These are phyloP conservation scores for Pseudogymnoascus pannorum DNA, from an alignment of 2,329 filamentous ascomycete species.

Conservation along the genomic window DNA sequence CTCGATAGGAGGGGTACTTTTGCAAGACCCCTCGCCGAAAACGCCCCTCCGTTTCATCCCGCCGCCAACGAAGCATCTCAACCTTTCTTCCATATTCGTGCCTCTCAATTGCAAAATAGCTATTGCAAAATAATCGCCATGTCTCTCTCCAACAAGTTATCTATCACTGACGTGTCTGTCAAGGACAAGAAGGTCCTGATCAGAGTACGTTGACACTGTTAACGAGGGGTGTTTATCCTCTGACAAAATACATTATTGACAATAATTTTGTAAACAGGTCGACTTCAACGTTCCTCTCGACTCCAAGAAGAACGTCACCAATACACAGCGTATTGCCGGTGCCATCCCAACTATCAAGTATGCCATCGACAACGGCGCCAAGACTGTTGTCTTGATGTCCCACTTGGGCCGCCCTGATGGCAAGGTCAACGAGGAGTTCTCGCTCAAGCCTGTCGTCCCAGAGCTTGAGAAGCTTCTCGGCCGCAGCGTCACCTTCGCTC, in stretches of 20 bases:
- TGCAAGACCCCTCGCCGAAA: slow-evolving; percentile 2
- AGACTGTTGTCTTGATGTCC: slow-evolving; percentile 94
- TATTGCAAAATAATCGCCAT: slow-evolving; percentile 41
- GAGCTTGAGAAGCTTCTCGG: slow-evolving; percentile 85
- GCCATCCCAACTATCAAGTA: slow-evolving; percentile 94
- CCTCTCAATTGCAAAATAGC: background rate
- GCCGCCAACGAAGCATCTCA: slow-evolving; percentile 4
- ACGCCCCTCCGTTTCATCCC: slow-evolving; percentile 7
- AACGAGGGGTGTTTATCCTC: background rate
- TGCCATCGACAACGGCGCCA: slow-evolving; percentile 81
- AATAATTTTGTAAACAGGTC: slow-evolving; percentile 50
- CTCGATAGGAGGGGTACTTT: slow-evolving; percentile 9
- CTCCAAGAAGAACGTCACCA: slow-evolving; percentile 86
- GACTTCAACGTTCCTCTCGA: slow-evolving; percentile 99
- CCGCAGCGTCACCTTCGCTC: slow-evolving; percentile 77
- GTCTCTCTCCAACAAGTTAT: slow-evolving; percentile 98
- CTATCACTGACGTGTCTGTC: slow-evolving; percentile 91
- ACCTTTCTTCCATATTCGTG: background rate
- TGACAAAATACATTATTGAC: slow-evolving; percentile 20
- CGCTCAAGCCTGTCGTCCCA: slow-evolving; percentile 80
- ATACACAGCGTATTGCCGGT: slow-evolving; percentile 96
- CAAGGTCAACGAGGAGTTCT: slow-evolving; percentile 85
- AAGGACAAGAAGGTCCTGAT: slow-evolving; percentile 98
- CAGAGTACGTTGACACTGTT: slow-evolving; percentile 56
- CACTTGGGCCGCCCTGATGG: slow-evolving; percentile 95